These are phyloP conservation scores for Amanita muscaria DNA, from an alignment of 768 basidiomycete genomes.

Conservation along the genomic window DNA sequence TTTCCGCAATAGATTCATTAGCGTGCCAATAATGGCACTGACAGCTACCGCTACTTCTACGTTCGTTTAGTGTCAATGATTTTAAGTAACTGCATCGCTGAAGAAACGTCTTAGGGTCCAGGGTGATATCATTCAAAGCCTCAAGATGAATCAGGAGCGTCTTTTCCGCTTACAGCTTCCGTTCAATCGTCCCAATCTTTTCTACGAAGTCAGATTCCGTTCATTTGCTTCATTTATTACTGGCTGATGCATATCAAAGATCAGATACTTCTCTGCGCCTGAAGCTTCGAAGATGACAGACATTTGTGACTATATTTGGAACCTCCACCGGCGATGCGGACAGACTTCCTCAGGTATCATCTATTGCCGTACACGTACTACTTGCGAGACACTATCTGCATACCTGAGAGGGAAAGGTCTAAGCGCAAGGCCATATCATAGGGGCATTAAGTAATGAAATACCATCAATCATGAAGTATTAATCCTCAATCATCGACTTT, in stretches of 20 bases:
- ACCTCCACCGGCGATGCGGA: slow-evolving; percentile 50
- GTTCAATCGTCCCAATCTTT: slow-evolving; percentile 74
- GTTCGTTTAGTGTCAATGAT: slow-evolving; percentile 29
- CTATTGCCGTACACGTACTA: slow-evolving; percentile 61
- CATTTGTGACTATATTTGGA: slow-evolving; percentile 56
- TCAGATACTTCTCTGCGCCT: slow-evolving; percentile 52
- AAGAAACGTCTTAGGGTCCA: slow-evolving; percentile 45
- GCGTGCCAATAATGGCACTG: slow-evolving; percentile 80
- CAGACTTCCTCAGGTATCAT: slow-evolving; percentile 63
- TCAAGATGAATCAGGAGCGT: slow-evolving; percentile 48
- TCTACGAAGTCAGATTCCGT: slow-evolving; percentile 53
- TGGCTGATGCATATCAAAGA: slow-evolving; percentile 26
- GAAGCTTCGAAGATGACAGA: slow-evolving; percentile 54
- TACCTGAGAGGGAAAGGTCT: slow-evolving; percentile 62
- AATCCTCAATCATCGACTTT: background rate
- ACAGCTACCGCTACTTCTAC: slow-evolving; percentile 73
- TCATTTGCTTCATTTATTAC: background rate
- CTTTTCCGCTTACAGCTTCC: slow-evolving; percentile 65
- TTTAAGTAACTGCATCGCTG: background rate
- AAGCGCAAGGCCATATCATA: slow-evolving; percentile 65
- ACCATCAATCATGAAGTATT: background rate
- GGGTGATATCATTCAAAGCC: slow-evolving; percentile 57
- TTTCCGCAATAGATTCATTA: slow-evolving; percentile 57
- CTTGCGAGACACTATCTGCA: slow-evolving; percentile 58
- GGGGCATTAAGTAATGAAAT: slow-evolving; percentile 46